Base-by-base conservation (phyloP, 2,329 filamentous ascomycete genomes). In the Colletotrichum tofieldiae region DNA sequence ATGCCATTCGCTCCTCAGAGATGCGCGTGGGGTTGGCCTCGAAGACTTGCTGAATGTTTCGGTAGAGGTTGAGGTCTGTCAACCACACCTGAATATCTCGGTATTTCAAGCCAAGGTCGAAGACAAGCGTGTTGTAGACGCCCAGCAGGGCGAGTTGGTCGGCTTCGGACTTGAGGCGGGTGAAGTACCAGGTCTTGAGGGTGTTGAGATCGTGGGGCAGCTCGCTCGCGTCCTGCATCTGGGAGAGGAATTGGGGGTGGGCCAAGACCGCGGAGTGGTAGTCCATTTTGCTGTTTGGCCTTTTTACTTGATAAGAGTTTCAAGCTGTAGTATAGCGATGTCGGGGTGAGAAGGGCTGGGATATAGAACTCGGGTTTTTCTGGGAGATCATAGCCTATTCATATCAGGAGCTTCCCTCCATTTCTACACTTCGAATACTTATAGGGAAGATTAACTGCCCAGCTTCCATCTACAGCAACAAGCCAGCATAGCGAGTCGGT, bases 101-200 rank as follows among this genome's bases (percentile, higher is more conserved):
- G 11, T 8, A 4, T 3, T 18, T 9, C 23, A 43, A 1, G 6
- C 23, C 49, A 16, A 67, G 51, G 14, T 43, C 32, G 16, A 45
- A 11, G 32, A 71, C 14, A 20, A 68, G 64, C 7, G 26, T 7
- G n/a, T 47, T n/a, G 51, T 71, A 71, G 14, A 71, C 35, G 32
- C 41, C 41, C 1, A 71, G 56, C 14, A 71, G 68, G 11, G 26
- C 60, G 20, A 37, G 20, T n/a, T 20, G 45, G 41, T 71, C 56
- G n/a, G 51, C 58, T 6, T 35, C 2, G 7, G 60, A 58, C 1
- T 16, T 9, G 2, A 41, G 35, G 23, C 43, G 62, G 35, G 54
- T 63, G 51, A 69, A 60, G 37, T 23, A 59, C 43, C 32, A 66
- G 23, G 23, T 55, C 49, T 54, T 37, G 35, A 64, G 47, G 37